Base-by-base conservation (phyloP, 495 filamentous ascomycete species). In the Hapsidospora chrysogenum region DNA sequence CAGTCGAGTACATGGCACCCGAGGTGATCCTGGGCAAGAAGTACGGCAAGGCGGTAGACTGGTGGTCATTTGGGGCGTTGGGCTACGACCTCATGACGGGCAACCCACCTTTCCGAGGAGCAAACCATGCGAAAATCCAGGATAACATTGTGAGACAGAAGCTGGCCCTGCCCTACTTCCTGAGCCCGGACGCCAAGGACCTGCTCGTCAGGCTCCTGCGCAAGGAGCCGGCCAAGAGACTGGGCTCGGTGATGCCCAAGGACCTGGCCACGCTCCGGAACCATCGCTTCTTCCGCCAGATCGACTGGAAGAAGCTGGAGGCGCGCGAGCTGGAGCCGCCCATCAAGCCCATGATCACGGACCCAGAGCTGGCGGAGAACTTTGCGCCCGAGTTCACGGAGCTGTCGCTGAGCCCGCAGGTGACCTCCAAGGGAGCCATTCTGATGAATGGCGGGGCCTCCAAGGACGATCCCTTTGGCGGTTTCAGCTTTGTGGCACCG, bases 1-100 rank as follows among this genome's bases (percentile, higher is more conserved):
- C 89, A 2, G 72, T 93, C 43, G 89, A 95, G 46, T 97, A 96
- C 69, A 96, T 96, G 92, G 89, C 89, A 0, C 89, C 89, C 3
- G 89, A 97, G 59, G 78, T 97, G 25, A 74, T 97, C 44, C 66
- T 66, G 29, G 82, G 83, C 40, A 71, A 79, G 41, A 72, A 72
- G 44, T 97, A 97, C 53, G 85, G 85, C 51, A 84, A 83, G 52
- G 76, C 82, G 11, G 92, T 93, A 23, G 89, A 97, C 61, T 97
- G 86, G 86, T 97, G 89, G 89, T 92, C 86, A 3, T 76, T 97
- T 20, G 89, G 92, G 17, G 84, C 86, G 14, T 63, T 97, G 23
- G 85, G 82, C 30, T 87, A 74, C 52, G 89, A 97, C 52, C 70
- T 97, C 11, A 70, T 97, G 48, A 93, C 85, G 9, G 89, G 92